Conservation (phyloP, 163 green algal species). For the Prototheca stagnorum region DNA sequence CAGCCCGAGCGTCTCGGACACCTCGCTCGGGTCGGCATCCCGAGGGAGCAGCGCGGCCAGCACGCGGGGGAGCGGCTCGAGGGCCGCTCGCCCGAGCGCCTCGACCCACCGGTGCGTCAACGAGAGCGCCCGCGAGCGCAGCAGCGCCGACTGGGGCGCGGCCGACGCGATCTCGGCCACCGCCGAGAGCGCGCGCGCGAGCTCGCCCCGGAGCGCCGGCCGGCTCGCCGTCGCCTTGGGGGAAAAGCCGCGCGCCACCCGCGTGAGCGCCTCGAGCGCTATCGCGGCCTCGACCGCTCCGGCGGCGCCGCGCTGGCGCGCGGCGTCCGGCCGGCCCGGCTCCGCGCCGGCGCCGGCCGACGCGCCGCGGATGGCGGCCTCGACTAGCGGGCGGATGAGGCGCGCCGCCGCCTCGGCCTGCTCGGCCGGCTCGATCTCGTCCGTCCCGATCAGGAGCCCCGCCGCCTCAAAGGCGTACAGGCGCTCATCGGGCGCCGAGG, state of each 20-base stretch:
- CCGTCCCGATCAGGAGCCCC: slow-evolving; percentile 63
- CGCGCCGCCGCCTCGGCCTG: slow-evolving; percentile 38
- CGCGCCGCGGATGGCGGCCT: too few relatives aligned
- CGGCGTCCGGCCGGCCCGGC: too few relatives aligned
- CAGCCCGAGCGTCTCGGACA: slow-evolving; percentile 41
- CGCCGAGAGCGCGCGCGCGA: too few relatives aligned
- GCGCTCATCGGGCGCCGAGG: slow-evolving; percentile 48
- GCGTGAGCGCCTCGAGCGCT: slow-evolving; percentile 54
- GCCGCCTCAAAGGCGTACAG: slow-evolving; percentile 82
- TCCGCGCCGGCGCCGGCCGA: too few relatives aligned
- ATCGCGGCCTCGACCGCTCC: too few relatives aligned
- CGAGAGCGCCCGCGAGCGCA: slow-evolving; percentile 58
- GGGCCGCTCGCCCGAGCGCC: slow-evolving; percentile 31
- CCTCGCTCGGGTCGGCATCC: slow-evolving; percentile 14
- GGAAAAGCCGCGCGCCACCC: slow-evolving; percentile 68
- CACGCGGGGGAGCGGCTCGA: slow-evolving; percentile 47
- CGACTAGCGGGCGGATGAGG: slow-evolving; percentile 60
- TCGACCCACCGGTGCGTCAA: slow-evolving; percentile 76
- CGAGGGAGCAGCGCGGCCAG: slow-evolving; percentile 43
- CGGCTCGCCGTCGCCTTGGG: too few relatives aligned
- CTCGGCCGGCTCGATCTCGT: slow-evolving; percentile 44
- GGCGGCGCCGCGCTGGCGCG: too few relatives aligned
- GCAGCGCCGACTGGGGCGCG: too few relatives aligned
- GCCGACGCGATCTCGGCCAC: too few relatives aligned
- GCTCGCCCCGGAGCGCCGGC: too few relatives aligned